Base-by-base conservation (phyloP, 2,329 filamentous ascomycete species). In the Tolypocladium endophyticum region DNA sequence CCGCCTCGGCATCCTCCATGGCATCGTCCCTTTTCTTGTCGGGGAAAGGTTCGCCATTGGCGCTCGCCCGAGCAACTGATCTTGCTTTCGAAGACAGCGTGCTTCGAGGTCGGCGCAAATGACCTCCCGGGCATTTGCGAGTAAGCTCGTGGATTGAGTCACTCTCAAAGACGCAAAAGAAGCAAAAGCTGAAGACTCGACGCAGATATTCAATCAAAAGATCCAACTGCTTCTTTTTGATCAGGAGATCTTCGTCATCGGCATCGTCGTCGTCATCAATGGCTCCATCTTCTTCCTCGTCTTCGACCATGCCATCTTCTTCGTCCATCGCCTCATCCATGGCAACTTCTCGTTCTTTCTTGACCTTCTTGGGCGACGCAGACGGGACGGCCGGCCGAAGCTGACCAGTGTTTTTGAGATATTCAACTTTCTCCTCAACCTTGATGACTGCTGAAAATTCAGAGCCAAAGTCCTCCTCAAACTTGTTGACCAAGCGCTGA, bases 151-250 rank as follows among this genome's bases (percentile, higher is more conserved):
- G 94, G 28, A 97, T 87, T 0, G 93, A 97, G 73, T 99, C 94
- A 70, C 92, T 94, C 75, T 99, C 94, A 66, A 99, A 97, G 6
- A 99, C 95, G 72, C 94, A 99, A 79, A 97, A 99, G 80, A 99
- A 97, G 78, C 94, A 99, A 77, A 99, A 97, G 76, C 94, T 97
- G 81, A 95, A 96, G 58, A 99, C 94, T 20, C 94, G 87, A 58
- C 94, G 91, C 61, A 99, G 82, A 72, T 99, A 99, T 76, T 99
- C 94, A 58, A 97, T 94, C 73, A 96, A 82, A 41, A 99, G 80
- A 74, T 99, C 94, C 56, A 99, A 84, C 69, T 94, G 92, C 80
- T 99, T 97, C 83, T 97, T 97, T 80, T 96, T 94, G 47, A 87
- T 83, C 59, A 97, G 74, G 45, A 97, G 79, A 47, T 97, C 91